A percentile compares a stretch with the other conserved stretches of the same genome.
These are phyloP conservation scores for Mediolabrus comicus DNA, from an alignment of 108 stramenopile species.

Conservation along the genomic window DNA sequence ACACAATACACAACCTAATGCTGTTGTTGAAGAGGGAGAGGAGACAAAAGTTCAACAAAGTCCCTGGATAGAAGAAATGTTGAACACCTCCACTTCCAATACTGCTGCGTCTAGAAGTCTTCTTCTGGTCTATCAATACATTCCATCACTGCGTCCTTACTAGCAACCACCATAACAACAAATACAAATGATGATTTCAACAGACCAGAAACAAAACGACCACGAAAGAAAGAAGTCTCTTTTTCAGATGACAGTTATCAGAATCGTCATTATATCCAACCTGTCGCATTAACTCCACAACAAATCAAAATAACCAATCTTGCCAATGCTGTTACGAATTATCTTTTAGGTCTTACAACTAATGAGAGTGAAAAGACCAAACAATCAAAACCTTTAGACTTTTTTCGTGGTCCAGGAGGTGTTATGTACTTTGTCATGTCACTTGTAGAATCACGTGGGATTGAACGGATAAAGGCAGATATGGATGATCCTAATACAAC, in stretches of 20 bases:
- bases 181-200: background rate
- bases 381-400: constrained; percentile 36
- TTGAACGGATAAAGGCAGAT: constrained; percentile 49
- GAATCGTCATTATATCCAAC: too few relatives aligned
- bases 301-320: constrained; percentile 2
- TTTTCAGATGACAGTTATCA: background rate
- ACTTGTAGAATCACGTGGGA: constrained; percentile 59
- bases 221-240: constrained; percentile 14
- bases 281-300: background rate
- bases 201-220: constrained; percentile 34
- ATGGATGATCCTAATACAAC: constrained; percentile 73
- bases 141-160: constrained; percentile 1
- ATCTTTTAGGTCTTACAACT: constrained; percentile 3
- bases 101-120: background rate
- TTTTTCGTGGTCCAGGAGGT: constrained; percentile 61
- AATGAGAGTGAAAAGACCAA: background rate
- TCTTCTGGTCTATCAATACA: constrained; percentile 16
- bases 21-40: background rate
- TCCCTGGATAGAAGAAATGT: constrained; percentile 9
- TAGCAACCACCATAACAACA: background rate
- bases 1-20: background rate
- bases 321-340: constrained; percentile 9
- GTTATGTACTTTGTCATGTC: constrained; percentile 77
- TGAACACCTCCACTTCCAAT: background rate
- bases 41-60: constrained; percentile 9